Evolutionary conservation across 768 basidiomycete species (phyloP), one percentile per base, ranked within the genome.

Genomic region (Galerina marginata): DNA sequence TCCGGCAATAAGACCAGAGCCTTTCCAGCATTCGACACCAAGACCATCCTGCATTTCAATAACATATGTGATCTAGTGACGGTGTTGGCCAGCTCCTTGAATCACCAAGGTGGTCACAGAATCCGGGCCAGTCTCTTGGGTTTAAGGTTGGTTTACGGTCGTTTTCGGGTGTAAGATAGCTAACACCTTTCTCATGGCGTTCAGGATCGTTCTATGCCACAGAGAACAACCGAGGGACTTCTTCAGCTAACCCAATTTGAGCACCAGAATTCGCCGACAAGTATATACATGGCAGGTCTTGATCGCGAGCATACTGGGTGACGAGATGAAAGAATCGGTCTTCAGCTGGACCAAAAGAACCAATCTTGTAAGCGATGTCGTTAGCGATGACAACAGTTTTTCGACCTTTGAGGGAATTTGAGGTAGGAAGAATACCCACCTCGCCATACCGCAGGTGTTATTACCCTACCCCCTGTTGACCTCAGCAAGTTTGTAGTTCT

Each of bases 331-430:
- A n/a, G n/a, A n/a, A n/a, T n/a, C n/a, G n/a, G n/a, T n/a, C n/a
- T n/a, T n/a, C n/a, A n/a, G n/a, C n/a, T n/a, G n/a, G n/a, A n/a
- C 96, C 96, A 75, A 99, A 99, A 10, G 97, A 98, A 54, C 97
- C 97, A 64, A 98, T 99, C 78, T 92, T 96, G 84, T 87, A 97
- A 14, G 97, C 99, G 77, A 99, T 99, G 69, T 99, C 97, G 77
- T 99, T 99, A 56, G 97, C 93, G 62, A 99, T 84, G 47, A 94
- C 92, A 9, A 99, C 91, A 1, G 88, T 86, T 61, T 85, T 87
- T 68, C 97, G 92, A 26, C 97, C 97, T 26, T 2, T 82, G 77
- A 48, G 94, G 94, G 76, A 85, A 97, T 75, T 99, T 96, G 3
- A 97, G 96, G 0, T 65, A 99, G 80, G 2, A 88, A 96, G 81